A percentile compares a stretch with the other conserved stretches of the same genome.
Evolutionary conservation across 1,284 basidiomycete species (phyloP).

Genomic region (Malassezia vespertilionis): DNA sequence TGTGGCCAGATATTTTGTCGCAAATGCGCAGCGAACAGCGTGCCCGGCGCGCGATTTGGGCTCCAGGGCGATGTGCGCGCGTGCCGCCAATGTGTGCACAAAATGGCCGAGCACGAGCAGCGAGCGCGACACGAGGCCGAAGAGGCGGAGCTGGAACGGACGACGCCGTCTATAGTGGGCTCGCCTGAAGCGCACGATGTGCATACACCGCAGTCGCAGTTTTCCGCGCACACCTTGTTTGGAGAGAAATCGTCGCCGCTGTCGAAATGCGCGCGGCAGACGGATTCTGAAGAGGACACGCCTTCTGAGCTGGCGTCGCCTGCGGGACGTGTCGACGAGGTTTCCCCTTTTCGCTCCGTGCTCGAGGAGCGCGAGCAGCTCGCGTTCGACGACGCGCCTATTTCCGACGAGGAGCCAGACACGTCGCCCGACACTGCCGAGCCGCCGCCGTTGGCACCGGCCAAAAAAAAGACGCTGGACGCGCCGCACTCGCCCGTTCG

Average conservation of each 20-base stretch:
- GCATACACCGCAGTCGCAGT: conserved; percentile 13
- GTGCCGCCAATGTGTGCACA: conserved; percentile 85
- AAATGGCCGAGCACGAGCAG: conserved; percentile 60
- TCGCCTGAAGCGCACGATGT: conserved; percentile 1
- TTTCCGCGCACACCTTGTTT: conserved; percentile 13
- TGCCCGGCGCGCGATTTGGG: conserved; percentile 85
- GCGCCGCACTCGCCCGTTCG: conserved; percentile 3
- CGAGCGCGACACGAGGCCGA: conserved; percentile 23
- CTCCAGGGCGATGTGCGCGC: conserved; percentile 82
- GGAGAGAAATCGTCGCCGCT: conserved; percentile 2
- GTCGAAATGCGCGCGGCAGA: not conserved
- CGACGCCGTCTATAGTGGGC: not conserved
- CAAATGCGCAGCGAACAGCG: conserved; percentile 83
- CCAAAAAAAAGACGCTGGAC: conserved; percentile 15
- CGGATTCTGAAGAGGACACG: too few relatives aligned
- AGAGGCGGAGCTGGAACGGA: conserved; percentile 3
- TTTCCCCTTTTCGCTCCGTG: conserved; percentile 6
- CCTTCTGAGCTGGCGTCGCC: not conserved
- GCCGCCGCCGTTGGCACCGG: conserved; percentile 4
- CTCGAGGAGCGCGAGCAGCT: conserved; percentile 5
- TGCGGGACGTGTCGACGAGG: not conserved
- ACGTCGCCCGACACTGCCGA: not conserved
- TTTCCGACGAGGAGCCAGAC: not conserved
- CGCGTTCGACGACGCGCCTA: not conserved
- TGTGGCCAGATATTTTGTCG: conserved; percentile 47